A percentile compares a stretch with the other conserved stretches of the same genome.
phyloP scores from a whole-genome alignment of 306 rosid species.

The Prunus dulcis region DNA sequence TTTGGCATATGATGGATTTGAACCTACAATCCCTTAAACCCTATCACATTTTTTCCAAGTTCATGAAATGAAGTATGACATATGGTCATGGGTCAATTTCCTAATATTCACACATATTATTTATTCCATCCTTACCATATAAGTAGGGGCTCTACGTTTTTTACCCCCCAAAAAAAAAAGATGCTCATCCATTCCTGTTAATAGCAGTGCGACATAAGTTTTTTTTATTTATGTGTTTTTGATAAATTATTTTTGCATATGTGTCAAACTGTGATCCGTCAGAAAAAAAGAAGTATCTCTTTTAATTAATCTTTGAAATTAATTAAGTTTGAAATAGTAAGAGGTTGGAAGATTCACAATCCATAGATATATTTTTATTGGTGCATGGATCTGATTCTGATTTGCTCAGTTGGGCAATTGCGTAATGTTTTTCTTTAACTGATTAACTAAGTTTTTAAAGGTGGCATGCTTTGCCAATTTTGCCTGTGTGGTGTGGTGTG shows the following conservation, averaged over 20 bases:
- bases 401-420: neutral
- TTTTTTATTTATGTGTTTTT: no score
- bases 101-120: neutral
- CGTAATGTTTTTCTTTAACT: neutral
- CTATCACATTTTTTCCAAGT: constrained; percentile 1
- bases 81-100: constrained; percentile 7
- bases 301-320: neutral
- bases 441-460: neutral
- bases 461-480: neutral
- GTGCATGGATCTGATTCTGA: neutral
- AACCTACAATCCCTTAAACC: constrained; percentile 17
- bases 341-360: constrained; percentile 3
- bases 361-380: neutral
- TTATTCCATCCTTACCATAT: neutral
- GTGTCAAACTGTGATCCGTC: rapidly evolving
- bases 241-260: no score
- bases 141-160: no score
- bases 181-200: rapidly evolving
- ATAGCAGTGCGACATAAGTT: no score
- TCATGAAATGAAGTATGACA: neutral
- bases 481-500: neutral
- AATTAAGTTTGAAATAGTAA: neutral
- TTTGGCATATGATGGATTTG: constrained; percentile 17
- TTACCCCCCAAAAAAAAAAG: no score
- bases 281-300: rapidly evolving